These are phyloP conservation scores for Aegilops speltoides DNA, from an alignment of 176 grass and related monocot species.

Conservation along the genomic window DNA sequence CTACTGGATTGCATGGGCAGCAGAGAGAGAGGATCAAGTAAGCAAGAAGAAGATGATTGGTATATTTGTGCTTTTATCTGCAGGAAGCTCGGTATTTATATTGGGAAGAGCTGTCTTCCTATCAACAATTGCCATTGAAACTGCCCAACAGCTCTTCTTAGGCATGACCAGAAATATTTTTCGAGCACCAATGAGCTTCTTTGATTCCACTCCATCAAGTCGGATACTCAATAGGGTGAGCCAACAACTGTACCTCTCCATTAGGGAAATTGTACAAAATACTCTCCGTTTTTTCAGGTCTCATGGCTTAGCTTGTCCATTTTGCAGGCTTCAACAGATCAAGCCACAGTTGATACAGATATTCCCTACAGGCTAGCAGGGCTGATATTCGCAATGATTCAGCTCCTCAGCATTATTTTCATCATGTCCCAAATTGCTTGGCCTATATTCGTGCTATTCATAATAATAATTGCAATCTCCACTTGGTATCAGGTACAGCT, in stretches of 20 bases:
- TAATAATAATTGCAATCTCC: constrained; percentile 66
- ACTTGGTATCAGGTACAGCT: constrained; percentile 77
- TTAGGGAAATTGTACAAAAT: not conserved
- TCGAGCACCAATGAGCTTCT: constrained; percentile 73
- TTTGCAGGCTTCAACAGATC: constrained; percentile 88
- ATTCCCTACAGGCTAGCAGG: constrained; percentile 93
- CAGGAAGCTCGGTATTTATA: constrained; percentile 73
- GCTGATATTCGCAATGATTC: constrained; percentile 79
- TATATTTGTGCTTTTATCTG: constrained; percentile 66
- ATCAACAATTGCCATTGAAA: constrained; percentile 78
- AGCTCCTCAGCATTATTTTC: constrained; percentile 78
- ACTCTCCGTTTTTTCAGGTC: not conserved
- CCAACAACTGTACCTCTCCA: constrained; percentile 3
- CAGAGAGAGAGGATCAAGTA: constrained; percentile 55
- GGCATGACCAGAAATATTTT: constrained; percentile 68
- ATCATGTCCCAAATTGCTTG: constrained; percentile 93
- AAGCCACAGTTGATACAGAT: constrained; percentile 79
- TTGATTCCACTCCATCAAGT: constrained; percentile 80
- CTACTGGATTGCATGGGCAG: constrained; percentile 93
- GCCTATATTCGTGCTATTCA: constrained; percentile 80
- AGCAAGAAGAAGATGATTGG: constrained; percentile 72
- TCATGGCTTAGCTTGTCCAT: not conserved
- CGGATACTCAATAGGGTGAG: constrained; percentile 85
- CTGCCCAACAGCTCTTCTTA: constrained; percentile 72
- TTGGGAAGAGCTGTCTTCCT: constrained; percentile 74